Evolutionary conservation across 2,329 filamentous ascomycete genomes (phyloP).

Genomic region (Talaromyces verruculosus): DNA sequence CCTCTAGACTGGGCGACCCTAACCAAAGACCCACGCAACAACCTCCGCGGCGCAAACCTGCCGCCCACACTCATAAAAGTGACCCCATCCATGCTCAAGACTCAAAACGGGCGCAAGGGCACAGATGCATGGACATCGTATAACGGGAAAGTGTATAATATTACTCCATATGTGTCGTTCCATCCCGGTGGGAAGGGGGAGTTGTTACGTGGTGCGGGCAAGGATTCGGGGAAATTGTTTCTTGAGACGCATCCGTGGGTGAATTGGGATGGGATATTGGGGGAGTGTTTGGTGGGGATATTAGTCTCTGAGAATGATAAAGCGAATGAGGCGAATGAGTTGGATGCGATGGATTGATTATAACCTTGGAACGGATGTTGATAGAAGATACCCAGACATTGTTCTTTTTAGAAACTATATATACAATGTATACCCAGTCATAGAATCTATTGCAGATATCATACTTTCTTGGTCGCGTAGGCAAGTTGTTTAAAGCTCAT

Average conservation of each 20-base stretch:
- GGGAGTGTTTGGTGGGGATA: conserved; percentile 61
- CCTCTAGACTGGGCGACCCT: conserved; percentile 94
- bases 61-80: conserved; percentile 66
- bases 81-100: conserved; percentile 75
- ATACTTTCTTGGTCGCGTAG: background rate
- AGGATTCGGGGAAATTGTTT: conserved; percentile 65
- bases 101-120: conserved; percentile 77
- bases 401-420: conserved; percentile 4
- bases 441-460: background rate
- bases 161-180: conserved; percentile 83
- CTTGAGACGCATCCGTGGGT: conserved; percentile 67
- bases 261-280: conserved; percentile 67
- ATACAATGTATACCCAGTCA: background rate
- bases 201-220: conserved; percentile 62
- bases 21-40: conserved; percentile 59
- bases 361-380: background rate
- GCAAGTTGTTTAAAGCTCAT: conserved; percentile 40
- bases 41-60: conserved; percentile 61
- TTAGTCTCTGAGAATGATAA: conserved; percentile 57
- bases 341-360: conserved; percentile 62
- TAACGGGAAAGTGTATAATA: conserved; percentile 89
- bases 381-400: conserved; percentile 8
- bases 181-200: conserved; percentile 76
- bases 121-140: conserved; percentile 88
- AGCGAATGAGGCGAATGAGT: conserved; percentile 32